These are phyloP conservation scores for Xylaria venustula DNA, from an alignment of 495 filamentous ascomycete species.

Conservation along the genomic window DNA sequence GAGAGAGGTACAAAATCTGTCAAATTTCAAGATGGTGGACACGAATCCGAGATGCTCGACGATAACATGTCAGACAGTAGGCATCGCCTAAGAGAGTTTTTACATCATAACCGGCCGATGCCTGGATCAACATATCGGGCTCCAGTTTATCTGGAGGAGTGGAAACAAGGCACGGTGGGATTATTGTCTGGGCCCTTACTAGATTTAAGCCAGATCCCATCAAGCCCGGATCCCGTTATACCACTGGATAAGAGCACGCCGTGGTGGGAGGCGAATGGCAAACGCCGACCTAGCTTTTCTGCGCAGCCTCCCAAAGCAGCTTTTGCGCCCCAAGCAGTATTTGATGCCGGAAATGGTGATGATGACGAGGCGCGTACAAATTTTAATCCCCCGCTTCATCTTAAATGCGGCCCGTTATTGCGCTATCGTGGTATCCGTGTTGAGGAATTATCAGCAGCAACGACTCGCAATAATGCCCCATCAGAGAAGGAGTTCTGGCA, in stretches of 20 bases:
- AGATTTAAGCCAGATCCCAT: conserved; percentile 42
- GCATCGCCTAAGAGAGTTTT: conserved; percentile 46
- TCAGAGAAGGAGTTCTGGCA: conserved; percentile 79
- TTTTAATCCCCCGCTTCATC: conserved; percentile 79
- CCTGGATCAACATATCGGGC: conserved; percentile 46
- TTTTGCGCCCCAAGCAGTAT: conserved; percentile 40
- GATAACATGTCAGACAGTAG: conserved; percentile 25
- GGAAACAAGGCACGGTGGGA: conserved; percentile 55
- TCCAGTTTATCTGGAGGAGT: conserved; percentile 54
- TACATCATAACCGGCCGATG: conserved; percentile 38
- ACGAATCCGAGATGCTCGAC: conserved; percentile 17
- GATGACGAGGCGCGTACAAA: conserved; percentile 56
- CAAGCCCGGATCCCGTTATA: conserved; percentile 32
- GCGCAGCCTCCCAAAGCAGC: conserved; percentile 38
- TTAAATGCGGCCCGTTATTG: conserved; percentile 87
- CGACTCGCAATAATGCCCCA: conserved; percentile 32
- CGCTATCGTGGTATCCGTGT: conserved; percentile 80
- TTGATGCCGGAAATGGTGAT: conserved; percentile 51
- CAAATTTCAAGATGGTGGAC: conserved; percentile 25
- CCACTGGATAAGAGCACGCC: conserved; percentile 39
- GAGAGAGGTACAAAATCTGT: conserved; percentile 25
- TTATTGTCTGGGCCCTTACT: conserved; percentile 50
- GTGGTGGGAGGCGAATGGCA: conserved; percentile 54
- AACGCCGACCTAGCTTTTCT: conserved; percentile 38
- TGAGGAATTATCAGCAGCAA: conserved; percentile 41